A percentile compares a stretch with the other conserved stretches of the same genome.
Conservation (phyloP, 495 filamentous ascomycete genomes). For the Penicillium maclennaniae region DNA sequence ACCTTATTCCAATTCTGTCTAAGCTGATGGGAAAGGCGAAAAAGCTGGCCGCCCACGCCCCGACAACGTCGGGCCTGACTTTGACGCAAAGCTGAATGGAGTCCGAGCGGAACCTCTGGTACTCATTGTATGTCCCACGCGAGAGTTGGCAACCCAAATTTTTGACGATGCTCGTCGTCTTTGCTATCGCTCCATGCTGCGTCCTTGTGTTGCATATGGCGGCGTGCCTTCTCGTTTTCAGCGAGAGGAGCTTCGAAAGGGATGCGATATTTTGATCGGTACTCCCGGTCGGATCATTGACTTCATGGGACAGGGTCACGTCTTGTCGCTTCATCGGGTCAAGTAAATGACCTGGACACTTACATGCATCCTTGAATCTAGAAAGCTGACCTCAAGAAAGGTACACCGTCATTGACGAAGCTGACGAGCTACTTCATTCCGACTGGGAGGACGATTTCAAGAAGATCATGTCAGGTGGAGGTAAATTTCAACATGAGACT, state of each 20-base stretch:
- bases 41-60: constrained; percentile 75
- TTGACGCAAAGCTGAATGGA: constrained; percentile 35
- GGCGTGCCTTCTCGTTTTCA: constrained; percentile 68
- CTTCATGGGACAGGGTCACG: constrained; percentile 65
- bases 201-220: constrained; percentile 88
- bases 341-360: constrained; percentile 44
- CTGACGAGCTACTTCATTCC: constrained; percentile 78
- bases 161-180: constrained; percentile 89
- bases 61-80: constrained; percentile 40
- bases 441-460: constrained; percentile 72
- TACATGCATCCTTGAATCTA: background rate
- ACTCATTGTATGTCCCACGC: constrained; percentile 77
- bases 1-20: constrained; percentile 82
- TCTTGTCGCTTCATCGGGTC: constrained; percentile 71
- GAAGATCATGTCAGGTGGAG: constrained; percentile 71
- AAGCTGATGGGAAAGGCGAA: constrained; percentile 92
- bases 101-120: constrained; percentile 80
- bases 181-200: constrained; percentile 90
- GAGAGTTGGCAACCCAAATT: constrained; percentile 89
- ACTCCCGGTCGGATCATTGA: constrained; percentile 84
- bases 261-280: constrained; percentile 85
- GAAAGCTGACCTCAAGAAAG: constrained; percentile 30
- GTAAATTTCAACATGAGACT: constrained; percentile 40
- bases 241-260: constrained; percentile 65
- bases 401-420: constrained; percentile 88